A percentile compares a stretch with the other conserved stretches of the same genome.
Conservation (phyloP, 139 green algal species). For the Haematococcus lacustris region DNA sequence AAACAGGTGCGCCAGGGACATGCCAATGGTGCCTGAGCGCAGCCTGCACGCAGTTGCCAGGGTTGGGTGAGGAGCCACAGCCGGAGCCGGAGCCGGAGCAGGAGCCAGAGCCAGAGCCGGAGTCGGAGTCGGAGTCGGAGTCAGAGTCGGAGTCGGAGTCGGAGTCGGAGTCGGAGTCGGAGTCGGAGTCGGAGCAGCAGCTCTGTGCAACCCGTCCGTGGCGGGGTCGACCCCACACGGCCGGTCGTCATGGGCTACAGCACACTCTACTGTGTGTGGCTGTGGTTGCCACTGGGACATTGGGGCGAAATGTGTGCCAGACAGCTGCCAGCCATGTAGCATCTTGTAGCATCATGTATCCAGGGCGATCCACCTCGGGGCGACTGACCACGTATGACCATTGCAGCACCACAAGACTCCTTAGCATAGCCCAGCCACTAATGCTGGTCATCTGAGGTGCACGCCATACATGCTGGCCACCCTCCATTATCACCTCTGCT, state of each 20-base stretch:
- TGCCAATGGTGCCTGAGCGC: conserved; percentile 8
- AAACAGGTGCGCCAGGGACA: conserved; percentile 27
- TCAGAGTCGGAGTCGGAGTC: too few species aligned
- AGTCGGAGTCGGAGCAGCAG: neutral
- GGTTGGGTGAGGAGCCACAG: neutral
- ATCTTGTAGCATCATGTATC: too few species aligned
- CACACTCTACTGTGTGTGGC: neutral
- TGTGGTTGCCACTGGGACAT: too few species aligned
- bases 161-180: neutral
- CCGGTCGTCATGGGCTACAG: neutral
- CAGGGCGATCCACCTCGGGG: too few species aligned
- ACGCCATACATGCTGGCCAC: neutral
- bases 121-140: too few species aligned
- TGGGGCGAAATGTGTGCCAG: too few species aligned
- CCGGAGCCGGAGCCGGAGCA: neutral
- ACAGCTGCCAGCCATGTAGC: too few species aligned
- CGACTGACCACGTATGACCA: too few species aligned
- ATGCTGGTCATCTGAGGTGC: neutral
- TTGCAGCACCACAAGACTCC: neutral
- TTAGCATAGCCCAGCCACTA: neutral
- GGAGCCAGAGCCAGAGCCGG: too few species aligned
- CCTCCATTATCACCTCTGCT: neutral
- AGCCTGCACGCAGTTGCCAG: neutral
- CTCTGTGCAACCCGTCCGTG: neutral
- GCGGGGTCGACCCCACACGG: neutral